These are phyloP conservation scores for Phaseolus coccineus DNA, from an alignment of 331 rosid genomes.

Conservation along the genomic window DNA sequence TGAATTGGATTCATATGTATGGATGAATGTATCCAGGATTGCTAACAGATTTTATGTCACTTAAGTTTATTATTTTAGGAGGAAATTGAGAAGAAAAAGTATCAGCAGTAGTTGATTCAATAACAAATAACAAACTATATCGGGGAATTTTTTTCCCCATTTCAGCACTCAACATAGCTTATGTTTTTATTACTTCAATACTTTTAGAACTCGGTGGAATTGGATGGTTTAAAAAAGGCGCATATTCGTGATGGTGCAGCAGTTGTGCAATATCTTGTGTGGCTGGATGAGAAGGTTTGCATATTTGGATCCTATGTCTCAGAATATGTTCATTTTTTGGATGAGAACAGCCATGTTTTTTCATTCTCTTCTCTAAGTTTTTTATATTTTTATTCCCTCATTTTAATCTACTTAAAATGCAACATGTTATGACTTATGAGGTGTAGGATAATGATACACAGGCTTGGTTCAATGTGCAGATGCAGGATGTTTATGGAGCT, in stretches of 20 bases:
- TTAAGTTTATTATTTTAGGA: conserved; percentile 7
- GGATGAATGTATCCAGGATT: background rate
- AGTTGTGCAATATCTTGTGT: conserved; percentile 90
- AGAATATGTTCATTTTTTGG: conserved; percentile 34
- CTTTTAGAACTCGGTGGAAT: conserved; percentile 76
- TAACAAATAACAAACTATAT: background rate
- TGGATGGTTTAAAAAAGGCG: conserved; percentile 86
- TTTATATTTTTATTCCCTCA: background rate
- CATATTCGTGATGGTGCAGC: conserved; percentile 97
- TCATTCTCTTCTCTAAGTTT: conserved; percentile 8
- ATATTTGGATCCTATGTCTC: conserved; percentile 34
- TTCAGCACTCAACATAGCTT: conserved; percentile 14
- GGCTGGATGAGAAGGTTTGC: conserved; percentile 88
- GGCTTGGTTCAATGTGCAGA: conserved; percentile 63
- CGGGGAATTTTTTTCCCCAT: background rate
- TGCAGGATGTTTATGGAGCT: conserved; percentile 92
- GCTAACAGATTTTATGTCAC: conserved; percentile 1
- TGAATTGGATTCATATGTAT: conserved; percentile 12
- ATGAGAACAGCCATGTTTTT: conserved; percentile 10
- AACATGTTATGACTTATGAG: conserved; percentile 20
- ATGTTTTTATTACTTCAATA: conserved; percentile 29
- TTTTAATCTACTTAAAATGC: background rate
- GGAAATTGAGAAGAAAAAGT: conserved; percentile 9
- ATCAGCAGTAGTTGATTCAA: conserved; percentile 7
- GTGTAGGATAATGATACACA: conserved; percentile 40